phyloP scores from a whole-genome alignment of 108 stramenopile genomes.

The Ochromonas danica region DNA sequence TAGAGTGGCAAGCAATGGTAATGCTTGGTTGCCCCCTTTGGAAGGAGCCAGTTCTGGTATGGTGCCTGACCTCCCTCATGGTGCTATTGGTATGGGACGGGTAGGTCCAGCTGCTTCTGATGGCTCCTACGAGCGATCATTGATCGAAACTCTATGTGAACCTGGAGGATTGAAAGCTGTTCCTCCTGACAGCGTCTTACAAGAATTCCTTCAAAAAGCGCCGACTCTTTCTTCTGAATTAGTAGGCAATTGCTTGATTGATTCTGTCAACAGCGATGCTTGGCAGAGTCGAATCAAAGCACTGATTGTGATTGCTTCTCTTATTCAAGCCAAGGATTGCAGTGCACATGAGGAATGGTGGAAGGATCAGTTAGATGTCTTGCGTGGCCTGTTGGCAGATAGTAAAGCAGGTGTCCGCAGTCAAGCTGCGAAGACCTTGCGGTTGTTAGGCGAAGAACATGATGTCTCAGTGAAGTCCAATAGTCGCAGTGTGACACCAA shows the following conservation, averaged over 20 bases:
- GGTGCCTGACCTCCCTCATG: background rate
- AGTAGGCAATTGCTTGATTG: conserved; percentile 43
- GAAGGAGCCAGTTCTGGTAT: background rate
- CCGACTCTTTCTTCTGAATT: conserved; percentile 75
- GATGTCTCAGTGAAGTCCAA: background rate
- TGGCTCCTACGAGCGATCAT: conserved; percentile 80
- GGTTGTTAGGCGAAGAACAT: background rate
- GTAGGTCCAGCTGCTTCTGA: conserved; percentile 61
- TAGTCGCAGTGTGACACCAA: background rate
- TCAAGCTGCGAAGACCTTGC: conserved; percentile 26
- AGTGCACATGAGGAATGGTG: conserved; percentile 10
- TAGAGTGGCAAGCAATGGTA: background rate
- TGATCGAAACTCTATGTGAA: conserved; percentile 82
- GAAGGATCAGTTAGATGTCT: background rate
- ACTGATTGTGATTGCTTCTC: conserved; percentile 2
- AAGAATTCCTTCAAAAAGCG: conserved; percentile 66
- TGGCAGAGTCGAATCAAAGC: conserved; percentile 26
- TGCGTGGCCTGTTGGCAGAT: background rate
- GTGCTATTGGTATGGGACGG: conserved; percentile 22
- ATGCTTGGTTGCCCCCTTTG: background rate
- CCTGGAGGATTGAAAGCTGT: conserved; percentile 89
- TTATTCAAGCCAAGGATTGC: background rate
- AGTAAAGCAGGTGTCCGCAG: conserved; percentile 6
- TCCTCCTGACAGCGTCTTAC: conserved; percentile 78
- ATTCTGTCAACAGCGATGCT: conserved; percentile 6